Conservation (phyloP, 345 rosid species). For the Eucalyptus paniculata region DNA sequence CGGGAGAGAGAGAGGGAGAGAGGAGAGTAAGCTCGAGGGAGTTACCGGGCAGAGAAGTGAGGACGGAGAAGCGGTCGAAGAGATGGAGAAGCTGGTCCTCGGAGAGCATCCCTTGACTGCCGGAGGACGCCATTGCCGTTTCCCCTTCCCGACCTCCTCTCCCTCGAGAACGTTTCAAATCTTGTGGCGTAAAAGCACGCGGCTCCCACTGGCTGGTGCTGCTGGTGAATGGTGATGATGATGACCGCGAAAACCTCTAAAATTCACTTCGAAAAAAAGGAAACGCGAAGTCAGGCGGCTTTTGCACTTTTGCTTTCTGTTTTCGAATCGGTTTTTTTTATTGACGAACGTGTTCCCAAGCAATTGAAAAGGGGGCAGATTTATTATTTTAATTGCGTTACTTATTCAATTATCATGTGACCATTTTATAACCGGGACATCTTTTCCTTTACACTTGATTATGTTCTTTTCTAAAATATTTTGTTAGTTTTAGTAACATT, state of each 20-base stretch:
- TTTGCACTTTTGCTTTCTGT: neutral
- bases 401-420: neutral
- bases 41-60: conserved; percentile 53
- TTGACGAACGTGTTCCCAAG: neutral
- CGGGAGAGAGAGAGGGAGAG: neutral
- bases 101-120: conserved; percentile 23
- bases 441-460: neutral
- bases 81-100: conserved; percentile 53
- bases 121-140: neutral
- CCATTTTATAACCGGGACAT: neutral
- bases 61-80: conserved; percentile 56
- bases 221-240: neutral
- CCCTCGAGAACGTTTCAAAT: neutral
- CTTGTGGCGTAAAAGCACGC: neutral
- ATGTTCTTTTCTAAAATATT: neutral
- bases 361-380: neutral
- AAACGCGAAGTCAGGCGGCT: neutral
- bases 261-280: neutral
- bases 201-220: neutral
- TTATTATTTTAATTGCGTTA: neutral
- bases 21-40: neutral
- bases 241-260: neutral
- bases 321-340: neutral
- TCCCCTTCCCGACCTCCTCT: neutral
- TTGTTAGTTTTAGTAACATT: neutral